Evolutionary conservation across 495 filamentous ascomycete genomes (phyloP), one percentile per base, ranked within the genome.

Genomic region (Podospora appendiculata): DNA sequence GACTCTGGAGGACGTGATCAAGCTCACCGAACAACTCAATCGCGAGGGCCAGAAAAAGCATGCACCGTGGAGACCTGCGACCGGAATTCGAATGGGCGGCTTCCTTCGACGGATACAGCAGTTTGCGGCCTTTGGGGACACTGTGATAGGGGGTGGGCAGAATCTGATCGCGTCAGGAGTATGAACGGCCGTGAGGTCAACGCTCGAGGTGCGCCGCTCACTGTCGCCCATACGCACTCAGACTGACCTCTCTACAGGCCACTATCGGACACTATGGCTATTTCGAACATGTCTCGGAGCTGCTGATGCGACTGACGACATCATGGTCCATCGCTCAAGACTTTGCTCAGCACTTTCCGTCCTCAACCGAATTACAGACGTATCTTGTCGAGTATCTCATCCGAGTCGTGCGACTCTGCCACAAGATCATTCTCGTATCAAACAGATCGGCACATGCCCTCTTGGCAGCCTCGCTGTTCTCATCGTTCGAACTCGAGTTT

Each of bases 321-420:
- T 25, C 51, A 7, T 53, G 45, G 51, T 17, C 16, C 18, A 48
- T 53, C 16, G 38, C 25, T 16, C 13, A 9, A 13, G 51, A 53
- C 10, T 49, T 39, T n/a, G 51, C 39, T 1, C 32, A 41, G 7
- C 51, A 45, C 11, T 53, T 53, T 8, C 51, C 51, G 0, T 0
- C 14, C 17, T 48, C 44, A 3, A 0, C 13, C 2, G 51, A 48
- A 10, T 4, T 53, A 1, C 44, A 49, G 16, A 25, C 17, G 2
- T 35, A 33, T 2, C 8, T 53, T 5, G 18, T 33, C 51, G 51
- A 53, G 38, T 53, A 53, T 34, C 51, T 53, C 36, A 6, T 34
- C 47, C 1, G 44, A 5, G 19, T 53, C 1, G 51, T 53, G 8
- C 45, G 12, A 0, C 25, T 53, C 1, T 53, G 51, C 14, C 12